phyloP scores from a whole-genome alignment of 23 red algal genomes.

The Gracilaria gracilis region DNA sequence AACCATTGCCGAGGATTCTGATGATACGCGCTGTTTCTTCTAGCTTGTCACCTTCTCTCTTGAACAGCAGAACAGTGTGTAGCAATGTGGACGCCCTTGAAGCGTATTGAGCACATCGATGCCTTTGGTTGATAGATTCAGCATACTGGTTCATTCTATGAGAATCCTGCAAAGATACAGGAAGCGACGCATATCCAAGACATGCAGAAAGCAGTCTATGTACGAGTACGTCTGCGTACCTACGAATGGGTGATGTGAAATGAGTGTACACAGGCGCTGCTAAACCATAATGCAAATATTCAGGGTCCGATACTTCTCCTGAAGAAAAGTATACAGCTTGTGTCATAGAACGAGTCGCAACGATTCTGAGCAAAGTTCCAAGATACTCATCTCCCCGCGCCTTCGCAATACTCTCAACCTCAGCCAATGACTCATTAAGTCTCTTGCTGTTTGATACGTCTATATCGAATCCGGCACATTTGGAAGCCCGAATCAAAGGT shows the following conservation, averaged over 20 bases:
- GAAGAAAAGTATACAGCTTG: constrained; percentile 98
- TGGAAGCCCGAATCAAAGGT: constrained; percentile 77
- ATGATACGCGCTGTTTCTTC: constrained; percentile 87
- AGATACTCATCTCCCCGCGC: constrained; percentile 80
- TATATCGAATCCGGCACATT: constrained; percentile 73
- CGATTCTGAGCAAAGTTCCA: constrained; percentile 87
- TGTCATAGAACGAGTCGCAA: constrained; percentile 97
- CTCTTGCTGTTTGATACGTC: constrained; percentile 90
- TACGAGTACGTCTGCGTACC: constrained; percentile 98
- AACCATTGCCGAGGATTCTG: constrained; percentile 84
- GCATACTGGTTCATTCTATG: constrained; percentile 78
- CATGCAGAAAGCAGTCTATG: constrained; percentile 91
- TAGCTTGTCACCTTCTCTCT: constrained; percentile 52
- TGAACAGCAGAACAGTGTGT: constrained; percentile 87
- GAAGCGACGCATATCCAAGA: constrained; percentile 79
- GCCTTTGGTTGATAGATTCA: constrained; percentile 92
- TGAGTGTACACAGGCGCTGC: constrained; percentile 98
- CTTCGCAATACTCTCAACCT: constrained; percentile 62
- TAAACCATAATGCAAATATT: constrained; percentile 97
- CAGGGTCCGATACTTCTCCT: constrained; percentile 75
- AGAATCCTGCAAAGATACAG: constrained; percentile 69
- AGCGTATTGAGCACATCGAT: constrained; percentile 93
- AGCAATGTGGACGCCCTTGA: constrained; percentile 80
- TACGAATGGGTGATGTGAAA: constrained; percentile 98
- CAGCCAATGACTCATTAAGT: constrained; percentile 84